These are phyloP conservation scores for Pseudozyma hubeiensis DNA, from an alignment of 1,284 basidiomycete species.

Conservation along the genomic window DNA sequence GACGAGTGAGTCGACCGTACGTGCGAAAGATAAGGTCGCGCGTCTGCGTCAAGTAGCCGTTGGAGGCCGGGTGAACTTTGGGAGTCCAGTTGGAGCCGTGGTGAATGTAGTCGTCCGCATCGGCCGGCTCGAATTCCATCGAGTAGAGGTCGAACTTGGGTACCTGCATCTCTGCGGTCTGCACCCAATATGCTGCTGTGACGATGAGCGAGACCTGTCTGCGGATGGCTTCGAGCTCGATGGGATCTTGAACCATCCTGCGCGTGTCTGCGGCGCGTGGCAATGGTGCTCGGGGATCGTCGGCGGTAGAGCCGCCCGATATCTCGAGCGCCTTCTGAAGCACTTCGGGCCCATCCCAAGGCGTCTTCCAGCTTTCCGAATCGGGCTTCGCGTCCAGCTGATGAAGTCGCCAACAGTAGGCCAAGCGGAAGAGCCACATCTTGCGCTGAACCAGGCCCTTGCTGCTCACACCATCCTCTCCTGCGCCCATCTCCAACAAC, in stretches of 20 bases:
- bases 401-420: slow-evolving; percentile 53
- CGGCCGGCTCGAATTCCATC: slow-evolving; percentile 42
- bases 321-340: slow-evolving; percentile 43
- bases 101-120: slow-evolving; percentile 53
- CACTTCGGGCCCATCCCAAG: slow-evolving; percentile 45
- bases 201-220: slow-evolving; percentile 35
- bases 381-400: slow-evolving; percentile 47
- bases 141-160: slow-evolving; percentile 50
- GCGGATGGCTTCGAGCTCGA: slow-evolving; percentile 45
- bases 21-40: slow-evolving; percentile 48
- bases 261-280: slow-evolving; percentile 44
- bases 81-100: slow-evolving; percentile 55
- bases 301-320: slow-evolving; percentile 26
- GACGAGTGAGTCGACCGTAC: slow-evolving; percentile 47
- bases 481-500: slow-evolving; percentile 52
- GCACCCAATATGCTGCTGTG: slow-evolving; percentile 49
- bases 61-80: slow-evolving; percentile 41
- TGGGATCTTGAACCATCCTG: slow-evolving; percentile 41
- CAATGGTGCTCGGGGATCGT: slow-evolving; percentile 42
- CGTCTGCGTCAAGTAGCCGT: slow-evolving; percentile 44
- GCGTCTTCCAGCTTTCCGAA: slow-evolving; percentile 37
- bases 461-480: slow-evolving; percentile 54
- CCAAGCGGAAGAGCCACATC: slow-evolving; percentile 53
- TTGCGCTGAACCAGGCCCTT: slow-evolving; percentile 44
- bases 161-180: slow-evolving; percentile 47